Base-by-base conservation (phyloP, 768 basidiomycete genomes). In the Cyathus striatus region DNA sequence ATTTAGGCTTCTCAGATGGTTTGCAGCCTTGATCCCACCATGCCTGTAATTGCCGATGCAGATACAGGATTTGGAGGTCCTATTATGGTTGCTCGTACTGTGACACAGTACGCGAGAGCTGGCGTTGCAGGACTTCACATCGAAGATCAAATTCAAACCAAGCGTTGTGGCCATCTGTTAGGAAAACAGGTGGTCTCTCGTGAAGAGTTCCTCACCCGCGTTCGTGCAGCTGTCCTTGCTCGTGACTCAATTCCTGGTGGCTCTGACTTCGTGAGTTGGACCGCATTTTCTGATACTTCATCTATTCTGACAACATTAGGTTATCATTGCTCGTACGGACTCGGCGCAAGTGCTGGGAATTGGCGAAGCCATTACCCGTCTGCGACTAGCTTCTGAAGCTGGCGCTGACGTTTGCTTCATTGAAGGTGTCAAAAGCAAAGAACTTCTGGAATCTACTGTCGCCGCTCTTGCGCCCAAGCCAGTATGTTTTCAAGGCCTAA, bases 381-480 rank as follows among this genome's bases (percentile, higher is more conserved):
- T 88, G 45, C 76, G 81, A 58, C 72, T 87, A 17, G 86, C 86
- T 6, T 75, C 83, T 1, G 81, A 81, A 43, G 81, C 75, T 10
- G 86, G 86, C 22, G 86, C 86, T 1, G 86, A 89, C 53, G 84
- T 86, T 9, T 87, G 84, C 60, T 90, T 89, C 62, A 86, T 87
- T 25, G 86, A 88, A 58, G 86, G 86, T 32, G 84, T 87, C 23
- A 78, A 78, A 59, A 83, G 77, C 2, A 72, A 78, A 36, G 79
- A 83, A 34, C 73, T 83, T 20, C 70, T 87, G 13, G 68, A 74
- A 43, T 67, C 67, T 1, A 86, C 86, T 7, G 79, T 89, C 36
- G 70, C 72, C 18, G 83, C 80, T 2, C 62, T 89, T 20, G 76
- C 81, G 4, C 86, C 86, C 4, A 87, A 83, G 50, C 86, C 86